These are phyloP conservation scores for Chaetothyriales sp. DNA, from an alignment of 2,329 filamentous ascomycete genomes.

Conservation along the genomic window DNA sequence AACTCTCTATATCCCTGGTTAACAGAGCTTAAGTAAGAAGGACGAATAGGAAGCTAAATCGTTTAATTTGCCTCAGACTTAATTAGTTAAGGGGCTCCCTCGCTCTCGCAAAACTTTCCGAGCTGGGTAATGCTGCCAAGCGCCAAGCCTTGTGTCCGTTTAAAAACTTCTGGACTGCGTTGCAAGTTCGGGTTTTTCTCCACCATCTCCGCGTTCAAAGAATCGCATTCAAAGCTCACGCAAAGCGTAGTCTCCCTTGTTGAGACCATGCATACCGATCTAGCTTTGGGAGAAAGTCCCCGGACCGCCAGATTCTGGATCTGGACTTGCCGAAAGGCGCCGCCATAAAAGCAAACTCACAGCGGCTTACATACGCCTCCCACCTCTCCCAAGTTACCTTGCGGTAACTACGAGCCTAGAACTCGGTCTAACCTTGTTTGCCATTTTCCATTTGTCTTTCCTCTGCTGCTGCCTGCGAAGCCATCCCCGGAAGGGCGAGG, in stretches of 20 bases:
- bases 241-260: conserved; percentile 46
- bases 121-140: not conserved
- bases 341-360: conserved; percentile 90
- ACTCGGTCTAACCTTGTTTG: conserved; percentile 30
- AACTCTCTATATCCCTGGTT: too few relatives aligned
- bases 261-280: conserved; percentile 26
- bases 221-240: conserved; percentile 99
- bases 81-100: too few relatives aligned
- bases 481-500: conserved; percentile 31
- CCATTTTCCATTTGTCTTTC: conserved; percentile 36
- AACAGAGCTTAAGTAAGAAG: too few relatives aligned
- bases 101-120: not conserved
- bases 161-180: not conserved
- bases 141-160: not conserved
- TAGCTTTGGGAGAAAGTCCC: conserved; percentile 99
- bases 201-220: conserved; percentile 75
- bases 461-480: conserved; percentile 17
- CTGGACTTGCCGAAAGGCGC: conserved; percentile 84
- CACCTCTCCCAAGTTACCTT: conserved; percentile 30
- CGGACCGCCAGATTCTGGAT: conserved; percentile 59
- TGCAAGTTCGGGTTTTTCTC: not conserved
- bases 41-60: too few relatives aligned
- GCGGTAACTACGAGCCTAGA: not conserved
- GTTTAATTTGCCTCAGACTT: too few relatives aligned
- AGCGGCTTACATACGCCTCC: conserved; percentile 67